These are phyloP conservation scores for Boletus rubropictus DNA, from an alignment of 768 basidiomycete genomes.

Conservation along the genomic window DNA sequence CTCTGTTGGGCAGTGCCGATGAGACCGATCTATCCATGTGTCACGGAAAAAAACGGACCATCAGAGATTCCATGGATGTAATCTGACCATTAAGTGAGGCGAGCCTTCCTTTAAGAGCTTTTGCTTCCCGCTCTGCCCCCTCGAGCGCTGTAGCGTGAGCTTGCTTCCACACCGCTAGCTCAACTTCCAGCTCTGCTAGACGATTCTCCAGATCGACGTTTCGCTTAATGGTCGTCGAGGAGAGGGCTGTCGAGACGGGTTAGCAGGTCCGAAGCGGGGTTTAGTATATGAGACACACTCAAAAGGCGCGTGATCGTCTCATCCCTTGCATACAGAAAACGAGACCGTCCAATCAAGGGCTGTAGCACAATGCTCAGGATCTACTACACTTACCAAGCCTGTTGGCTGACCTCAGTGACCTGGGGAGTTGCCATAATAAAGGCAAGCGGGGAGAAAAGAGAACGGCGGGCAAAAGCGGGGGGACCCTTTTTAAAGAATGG, in stretches of 20 bases:
- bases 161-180: conserved; percentile 65
- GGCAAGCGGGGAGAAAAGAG: conserved; percentile 33
- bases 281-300: conserved; percentile 36
- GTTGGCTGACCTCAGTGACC: conserved; percentile 54
- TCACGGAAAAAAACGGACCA: conserved; percentile 22
- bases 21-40: not conserved
- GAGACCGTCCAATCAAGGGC: conserved; percentile 16
- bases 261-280: conserved; percentile 5
- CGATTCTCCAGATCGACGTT: conserved; percentile 60
- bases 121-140: conserved; percentile 55
- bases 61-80: conserved; percentile 50
- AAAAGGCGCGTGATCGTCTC: conserved; percentile 57
- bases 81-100: conserved; percentile 61
- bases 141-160: conserved; percentile 61
- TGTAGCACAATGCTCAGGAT: conserved; percentile 8
- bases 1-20: conserved; percentile 34
- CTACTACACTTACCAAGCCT: conserved; percentile 50
- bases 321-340: conserved; percentile 45
- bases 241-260: conserved; percentile 45
- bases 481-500: conserved; percentile 34
- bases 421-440: conserved; percentile 51
- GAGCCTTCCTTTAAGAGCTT: conserved; percentile 64
- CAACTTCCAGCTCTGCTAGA: conserved; percentile 62
- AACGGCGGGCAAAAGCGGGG: conserved; percentile 18
- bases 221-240: conserved; percentile 55